phyloP scores from a whole-genome alignment of 2,329 filamentous ascomycete species.

The Aspergillus novofumigatus region DNA sequence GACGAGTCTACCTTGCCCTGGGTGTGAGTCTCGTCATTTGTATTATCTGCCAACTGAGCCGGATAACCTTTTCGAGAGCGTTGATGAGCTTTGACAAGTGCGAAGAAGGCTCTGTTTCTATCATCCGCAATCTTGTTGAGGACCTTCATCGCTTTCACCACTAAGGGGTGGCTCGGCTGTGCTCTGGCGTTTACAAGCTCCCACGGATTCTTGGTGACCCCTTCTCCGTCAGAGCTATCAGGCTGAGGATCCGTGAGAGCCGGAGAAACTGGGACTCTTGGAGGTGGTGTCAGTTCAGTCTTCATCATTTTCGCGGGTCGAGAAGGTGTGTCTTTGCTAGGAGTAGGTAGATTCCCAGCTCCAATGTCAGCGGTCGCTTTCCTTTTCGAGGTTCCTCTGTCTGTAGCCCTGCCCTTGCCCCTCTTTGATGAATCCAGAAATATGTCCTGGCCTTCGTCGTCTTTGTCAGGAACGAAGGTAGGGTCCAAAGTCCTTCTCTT shows the following conservation, averaged over 20 bases:
- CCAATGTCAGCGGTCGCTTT: background rate
- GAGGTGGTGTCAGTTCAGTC: background rate
- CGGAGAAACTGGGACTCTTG: background rate
- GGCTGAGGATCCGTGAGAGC: background rate
- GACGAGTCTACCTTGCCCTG: background rate
- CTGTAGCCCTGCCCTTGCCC: background rate
- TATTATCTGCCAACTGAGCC: background rate
- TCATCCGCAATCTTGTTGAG: background rate
- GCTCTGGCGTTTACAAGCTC: background rate
- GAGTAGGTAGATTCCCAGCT: background rate
- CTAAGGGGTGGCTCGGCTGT: background rate
- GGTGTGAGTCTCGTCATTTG: background rate
- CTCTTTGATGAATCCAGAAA: background rate
- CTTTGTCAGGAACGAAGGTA: constrained; percentile 2
- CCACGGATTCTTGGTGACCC: background rate
- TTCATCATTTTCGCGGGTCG: background rate
- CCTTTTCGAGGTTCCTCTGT: background rate
- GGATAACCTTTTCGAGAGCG: background rate
- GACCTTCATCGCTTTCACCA: background rate
- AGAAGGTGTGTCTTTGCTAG: background rate
- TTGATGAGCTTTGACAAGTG: background rate
- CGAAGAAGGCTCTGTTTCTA: background rate
- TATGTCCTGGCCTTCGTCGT: background rate
- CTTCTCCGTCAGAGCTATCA: background rate
- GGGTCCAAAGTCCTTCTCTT: constrained; percentile 1